Percentiles rank a stretch among this genome's conserved stretches.
These are phyloP conservation scores for Phylloporus arenicola DNA, from an alignment of 768 basidiomycete genomes.

Conservation along the genomic window DNA sequence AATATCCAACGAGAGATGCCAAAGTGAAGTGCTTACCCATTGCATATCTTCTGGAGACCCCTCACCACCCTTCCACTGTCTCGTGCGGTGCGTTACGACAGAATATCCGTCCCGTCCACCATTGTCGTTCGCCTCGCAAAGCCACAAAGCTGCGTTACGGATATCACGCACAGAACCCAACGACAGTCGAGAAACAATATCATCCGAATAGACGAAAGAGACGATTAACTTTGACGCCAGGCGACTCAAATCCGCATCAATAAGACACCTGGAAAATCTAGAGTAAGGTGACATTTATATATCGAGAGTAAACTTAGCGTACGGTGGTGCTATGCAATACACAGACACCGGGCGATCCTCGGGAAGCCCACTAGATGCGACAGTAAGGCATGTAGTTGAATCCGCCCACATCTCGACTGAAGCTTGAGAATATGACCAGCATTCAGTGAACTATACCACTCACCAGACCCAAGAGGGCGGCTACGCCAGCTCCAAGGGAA, in stretches of 20 bases:
- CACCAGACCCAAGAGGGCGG: conserved; percentile 67
- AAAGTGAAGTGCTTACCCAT: conserved; percentile 41
- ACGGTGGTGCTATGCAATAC: conserved; percentile 81
- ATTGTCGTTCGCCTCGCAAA: conserved; percentile 63
- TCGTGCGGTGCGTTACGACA: conserved; percentile 43
- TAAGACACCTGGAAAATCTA: conserved; percentile 45
- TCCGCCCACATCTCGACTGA: conserved; percentile 75
- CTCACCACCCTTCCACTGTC: conserved; percentile 57
- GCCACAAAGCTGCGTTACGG: conserved; percentile 67
- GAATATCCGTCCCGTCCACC: conserved; percentile 36
- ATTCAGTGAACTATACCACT: conserved; percentile 18
- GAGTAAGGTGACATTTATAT: background rate
- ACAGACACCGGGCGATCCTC: conserved; percentile 60
- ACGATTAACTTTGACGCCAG: conserved; percentile 60
- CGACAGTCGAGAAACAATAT: conserved; percentile 73
- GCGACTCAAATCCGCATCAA: conserved; percentile 54
- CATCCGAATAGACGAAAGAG: conserved; percentile 79
- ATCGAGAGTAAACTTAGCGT: conserved; percentile 24
- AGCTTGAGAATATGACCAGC: background rate
- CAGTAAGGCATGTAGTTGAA: conserved; percentile 67
- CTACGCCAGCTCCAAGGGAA: conserved; percentile 80
- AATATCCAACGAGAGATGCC: background rate
- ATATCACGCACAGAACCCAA: conserved; percentile 75
- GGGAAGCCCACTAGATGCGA: conserved; percentile 65
- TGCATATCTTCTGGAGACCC: conserved; percentile 44